Percentiles rank a stretch among this genome's conserved stretches.
These are phyloP conservation scores for Clavariopsis aquatica DNA, from an alignment of 495 filamentous ascomycete species.

Conservation along the genomic window DNA sequence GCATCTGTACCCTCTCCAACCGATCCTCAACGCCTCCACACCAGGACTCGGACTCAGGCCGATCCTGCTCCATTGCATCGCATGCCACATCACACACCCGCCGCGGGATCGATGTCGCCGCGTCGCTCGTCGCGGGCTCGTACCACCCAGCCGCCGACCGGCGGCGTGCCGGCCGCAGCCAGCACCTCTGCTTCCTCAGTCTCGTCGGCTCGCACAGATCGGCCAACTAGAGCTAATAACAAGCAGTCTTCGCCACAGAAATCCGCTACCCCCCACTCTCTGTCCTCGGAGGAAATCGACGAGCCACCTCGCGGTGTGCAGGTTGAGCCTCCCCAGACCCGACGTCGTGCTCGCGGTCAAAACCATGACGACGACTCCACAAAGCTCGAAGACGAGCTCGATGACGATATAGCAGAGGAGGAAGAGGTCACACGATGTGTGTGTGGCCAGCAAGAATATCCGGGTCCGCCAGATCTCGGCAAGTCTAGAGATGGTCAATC, in stretches of 20 bases:
- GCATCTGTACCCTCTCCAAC: not conserved
- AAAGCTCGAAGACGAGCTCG: slow-evolving; percentile 55
- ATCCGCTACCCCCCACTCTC: slow-evolving; percentile 67
- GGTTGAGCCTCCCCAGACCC: slow-evolving; percentile 67
- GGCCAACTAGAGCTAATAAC: slow-evolving; percentile 68
- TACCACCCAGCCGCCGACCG: slow-evolving; percentile 69
- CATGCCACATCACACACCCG: slow-evolving; percentile 1
- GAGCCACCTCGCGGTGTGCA: slow-evolving; percentile 58
- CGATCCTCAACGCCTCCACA: not conserved
- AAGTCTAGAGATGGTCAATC: slow-evolving; percentile 38
- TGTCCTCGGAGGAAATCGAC: slow-evolving; percentile 79
- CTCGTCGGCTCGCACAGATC: slow-evolving; percentile 65
- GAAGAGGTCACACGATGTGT: slow-evolving; percentile 94
- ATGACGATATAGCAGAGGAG: slow-evolving; percentile 68
- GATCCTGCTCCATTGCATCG: not conserved
- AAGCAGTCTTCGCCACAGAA: slow-evolving; percentile 73
- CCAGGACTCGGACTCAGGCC: not conserved
- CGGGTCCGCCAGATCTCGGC: slow-evolving; percentile 71
- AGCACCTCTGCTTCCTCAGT: slow-evolving; percentile 74
- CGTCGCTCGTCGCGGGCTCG: slow-evolving; percentile 92
- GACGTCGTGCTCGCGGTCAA: slow-evolving; percentile 70
- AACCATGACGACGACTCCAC: slow-evolving; percentile 58
- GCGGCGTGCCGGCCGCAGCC: slow-evolving; percentile 62
- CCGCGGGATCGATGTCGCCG: slow-evolving; percentile 55
- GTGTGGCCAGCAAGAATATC: slow-evolving; percentile 92